These are phyloP conservation scores for Yamadazyma oceani DNA, from an alignment of 1,139 yeast genomes.

Conservation along the genomic window DNA sequence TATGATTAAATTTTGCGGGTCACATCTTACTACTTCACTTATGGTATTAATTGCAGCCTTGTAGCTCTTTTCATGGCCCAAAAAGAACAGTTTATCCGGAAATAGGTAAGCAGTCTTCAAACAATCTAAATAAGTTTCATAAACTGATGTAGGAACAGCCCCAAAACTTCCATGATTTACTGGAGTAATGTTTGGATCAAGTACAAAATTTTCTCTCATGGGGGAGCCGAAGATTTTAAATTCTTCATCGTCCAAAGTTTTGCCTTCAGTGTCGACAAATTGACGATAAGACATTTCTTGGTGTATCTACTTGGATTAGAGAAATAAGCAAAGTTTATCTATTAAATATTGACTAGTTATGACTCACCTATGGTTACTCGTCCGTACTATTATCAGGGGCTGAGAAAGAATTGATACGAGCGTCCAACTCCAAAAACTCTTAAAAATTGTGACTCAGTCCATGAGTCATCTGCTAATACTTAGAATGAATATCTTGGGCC, in stretches of 20 bases:
- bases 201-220: background rate
- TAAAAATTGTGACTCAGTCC: too few species aligned
- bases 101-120: slow-evolving; percentile 25
- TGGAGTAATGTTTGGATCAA: slow-evolving; percentile 16
- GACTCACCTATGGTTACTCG: too few species aligned
- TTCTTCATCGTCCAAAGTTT: background rate
- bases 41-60: slow-evolving; percentile 29
- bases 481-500: background rate
- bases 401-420: too few species aligned
- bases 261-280: background rate
- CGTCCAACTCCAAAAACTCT: too few species aligned
- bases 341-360: too few species aligned
- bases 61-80: slow-evolving; percentile 26
- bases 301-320: background rate
- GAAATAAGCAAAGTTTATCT: too few species aligned
- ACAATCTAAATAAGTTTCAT: slow-evolving; percentile 23
- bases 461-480: background rate
- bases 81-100: slow-evolving; percentile 32
- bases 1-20: slow-evolving; percentile 42
- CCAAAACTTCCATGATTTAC: slow-evolving; percentile 58
- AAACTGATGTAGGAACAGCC: slow-evolving; percentile 39
- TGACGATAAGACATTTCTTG: background rate
- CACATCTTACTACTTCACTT: slow-evolving; percentile 41
- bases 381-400: too few species aligned
- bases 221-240: background rate